These are phyloP conservation scores for Arachnomyces sp. DNA, from an alignment of 2,329 filamentous ascomycete species.

Conservation along the genomic window DNA sequence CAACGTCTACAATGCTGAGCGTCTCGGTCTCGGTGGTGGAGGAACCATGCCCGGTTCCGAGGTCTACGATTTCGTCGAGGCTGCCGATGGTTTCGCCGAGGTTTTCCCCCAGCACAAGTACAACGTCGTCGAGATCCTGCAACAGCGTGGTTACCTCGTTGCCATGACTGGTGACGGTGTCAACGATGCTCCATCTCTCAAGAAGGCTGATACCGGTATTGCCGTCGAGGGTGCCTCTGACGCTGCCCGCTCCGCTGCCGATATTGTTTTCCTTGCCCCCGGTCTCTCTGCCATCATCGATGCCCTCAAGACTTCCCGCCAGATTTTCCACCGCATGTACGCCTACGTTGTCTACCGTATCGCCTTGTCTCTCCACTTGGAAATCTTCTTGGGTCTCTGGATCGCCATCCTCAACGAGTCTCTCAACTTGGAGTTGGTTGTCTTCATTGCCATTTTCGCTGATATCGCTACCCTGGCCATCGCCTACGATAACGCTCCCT, in stretches of 20 bases:
- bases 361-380: conserved; percentile 79
- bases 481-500: conserved; percentile 87
- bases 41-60: conserved; percentile 91
- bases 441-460: conserved; percentile 92
- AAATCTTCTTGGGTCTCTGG: conserved; percentile 87
- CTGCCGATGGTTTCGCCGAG: conserved; percentile 88
- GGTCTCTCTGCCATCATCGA: conserved; percentile 89
- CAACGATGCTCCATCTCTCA: conserved; percentile 85
- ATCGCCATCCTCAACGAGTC: conserved; percentile 79
- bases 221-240: conserved; percentile 88
- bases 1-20: conserved; percentile 90
- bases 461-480: conserved; percentile 88
- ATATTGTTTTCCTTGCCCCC: conserved; percentile 88
- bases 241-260: conserved; percentile 80
- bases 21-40: conserved; percentile 79
- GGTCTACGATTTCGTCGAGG: conserved; percentile 92
- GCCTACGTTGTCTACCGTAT: conserved; percentile 95
- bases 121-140: conserved; percentile 85
- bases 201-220: conserved; percentile 95
- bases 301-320: conserved; percentile 82
- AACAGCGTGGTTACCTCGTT: conserved; percentile 86
- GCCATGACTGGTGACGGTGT: conserved; percentile 96
- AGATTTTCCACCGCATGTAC: conserved; percentile 97
- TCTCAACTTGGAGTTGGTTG: conserved; percentile 77
- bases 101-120: conserved; percentile 96